These are phyloP conservation scores for Centaurea solstitialis DNA, from an alignment of 129 eudicot species.

Conservation along the genomic window DNA sequence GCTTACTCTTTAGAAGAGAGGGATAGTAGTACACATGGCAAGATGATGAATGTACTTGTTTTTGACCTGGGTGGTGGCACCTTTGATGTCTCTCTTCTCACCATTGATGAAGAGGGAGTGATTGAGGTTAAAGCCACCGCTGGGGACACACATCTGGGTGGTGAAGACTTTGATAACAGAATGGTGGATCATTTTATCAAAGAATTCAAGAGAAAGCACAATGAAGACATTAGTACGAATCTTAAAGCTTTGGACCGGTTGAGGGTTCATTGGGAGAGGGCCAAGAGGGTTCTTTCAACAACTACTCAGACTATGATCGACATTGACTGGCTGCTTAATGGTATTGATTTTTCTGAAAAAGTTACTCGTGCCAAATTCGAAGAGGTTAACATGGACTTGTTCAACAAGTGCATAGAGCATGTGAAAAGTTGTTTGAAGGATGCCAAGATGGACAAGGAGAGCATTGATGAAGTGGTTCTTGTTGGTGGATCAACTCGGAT, in stretches of 20 bases:
- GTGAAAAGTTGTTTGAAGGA: slow-evolving; percentile 9
- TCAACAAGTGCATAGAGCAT: slow-evolving; percentile 12
- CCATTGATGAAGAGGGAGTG: slow-evolving; percentile 11
- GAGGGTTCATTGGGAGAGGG: not conserved
- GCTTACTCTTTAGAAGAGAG: slow-evolving; percentile 29
- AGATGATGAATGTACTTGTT: slow-evolving; percentile 27
- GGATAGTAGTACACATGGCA: slow-evolving; percentile 6
- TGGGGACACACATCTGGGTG: slow-evolving; percentile 21
- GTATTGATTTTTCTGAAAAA: slow-evolving; percentile 15
- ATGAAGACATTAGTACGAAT: not conserved
- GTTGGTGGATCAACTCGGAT: slow-evolving; percentile 38
- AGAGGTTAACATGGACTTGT: slow-evolving; percentile 21
- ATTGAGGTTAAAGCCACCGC: slow-evolving; percentile 28
- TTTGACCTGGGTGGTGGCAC: slow-evolving; percentile 37
- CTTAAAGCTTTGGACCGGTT: not conserved
- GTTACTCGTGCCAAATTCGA: slow-evolving; percentile 12
- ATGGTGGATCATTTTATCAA: not conserved
- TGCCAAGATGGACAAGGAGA: slow-evolving; percentile 3
- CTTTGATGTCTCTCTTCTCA: slow-evolving; percentile 32
- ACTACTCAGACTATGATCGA: not conserved
- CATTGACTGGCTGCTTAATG: not conserved
- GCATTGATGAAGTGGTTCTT: slow-evolving; percentile 28
- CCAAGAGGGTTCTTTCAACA: not conserved
- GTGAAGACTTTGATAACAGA: not conserved
- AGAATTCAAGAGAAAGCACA: not conserved